Conservation (phyloP, 176 grass and related monocot genomes). For the Avena atlantica region DNA sequence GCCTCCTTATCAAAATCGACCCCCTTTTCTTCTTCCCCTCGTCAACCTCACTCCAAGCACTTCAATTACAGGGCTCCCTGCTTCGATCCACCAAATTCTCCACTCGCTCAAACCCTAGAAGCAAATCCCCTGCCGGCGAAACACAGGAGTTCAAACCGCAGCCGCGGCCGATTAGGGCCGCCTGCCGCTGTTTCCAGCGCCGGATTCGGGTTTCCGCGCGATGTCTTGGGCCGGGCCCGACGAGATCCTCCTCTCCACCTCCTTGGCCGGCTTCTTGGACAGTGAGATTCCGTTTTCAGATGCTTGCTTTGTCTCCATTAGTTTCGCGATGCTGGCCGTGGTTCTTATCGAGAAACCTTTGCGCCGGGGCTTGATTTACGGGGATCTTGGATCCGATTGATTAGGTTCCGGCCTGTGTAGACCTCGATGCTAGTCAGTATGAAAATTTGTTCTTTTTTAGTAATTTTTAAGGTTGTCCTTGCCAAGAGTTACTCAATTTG, state of each 20-base stretch:
- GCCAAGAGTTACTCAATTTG: neutral
- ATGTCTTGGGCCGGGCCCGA: constrained; percentile 64
- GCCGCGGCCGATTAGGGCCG: neutral
- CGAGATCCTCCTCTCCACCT: constrained; percentile 66
- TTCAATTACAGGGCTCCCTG: neutral
- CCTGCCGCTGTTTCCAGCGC: constrained; percentile 5
- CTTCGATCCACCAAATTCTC: constrained; percentile 34
- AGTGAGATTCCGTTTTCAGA: constrained; percentile 42
- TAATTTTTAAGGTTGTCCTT: neutral
- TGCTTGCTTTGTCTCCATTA: neutral
- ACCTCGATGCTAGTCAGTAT: neutral
- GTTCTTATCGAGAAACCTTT: neutral
- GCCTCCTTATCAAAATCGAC: constrained; percentile 15
- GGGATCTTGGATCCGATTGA: constrained; percentile 40
- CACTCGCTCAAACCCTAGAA: constrained; percentile 45
- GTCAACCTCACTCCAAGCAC: constrained; percentile 7
- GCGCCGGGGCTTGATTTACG: constrained; percentile 31
- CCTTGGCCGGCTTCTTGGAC: constrained; percentile 62
- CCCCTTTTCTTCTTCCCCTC: neutral
- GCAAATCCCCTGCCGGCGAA: neutral
- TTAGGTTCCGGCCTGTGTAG: constrained; percentile 2
- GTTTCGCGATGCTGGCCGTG: neutral
- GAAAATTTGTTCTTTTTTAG: neutral
- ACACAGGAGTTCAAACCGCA: neutral
- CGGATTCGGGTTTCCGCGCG: constrained; percentile 44